A percentile compares a stretch with the other conserved stretches of the same genome.
Conservation (phyloP, 768 basidiomycete genomes). For the Lepiota venenata region DNA sequence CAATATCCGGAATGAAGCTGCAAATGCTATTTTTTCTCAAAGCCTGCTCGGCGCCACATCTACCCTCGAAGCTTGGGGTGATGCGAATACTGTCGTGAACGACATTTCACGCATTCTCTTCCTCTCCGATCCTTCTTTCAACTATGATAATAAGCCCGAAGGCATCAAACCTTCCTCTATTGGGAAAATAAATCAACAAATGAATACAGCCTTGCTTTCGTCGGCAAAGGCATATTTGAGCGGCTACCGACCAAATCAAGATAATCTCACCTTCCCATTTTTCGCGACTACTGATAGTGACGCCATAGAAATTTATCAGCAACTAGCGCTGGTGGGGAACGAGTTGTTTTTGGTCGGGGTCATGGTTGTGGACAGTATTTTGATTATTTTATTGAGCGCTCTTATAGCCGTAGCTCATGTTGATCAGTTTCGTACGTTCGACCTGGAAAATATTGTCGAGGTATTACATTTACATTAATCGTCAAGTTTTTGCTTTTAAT, state of each 20-base stretch:
- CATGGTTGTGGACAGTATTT: neutral
- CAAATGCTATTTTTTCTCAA: conserved; percentile 1
- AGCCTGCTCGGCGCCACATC: neutral
- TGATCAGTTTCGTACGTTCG: neutral
- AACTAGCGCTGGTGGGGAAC: neutral
- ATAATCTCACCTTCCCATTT: neutral
- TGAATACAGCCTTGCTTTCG: neutral
- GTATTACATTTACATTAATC: neutral
- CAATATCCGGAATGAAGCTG: neutral
- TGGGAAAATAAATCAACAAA: neutral
- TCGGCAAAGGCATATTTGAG: conserved; percentile 1
- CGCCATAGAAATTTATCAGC: neutral
- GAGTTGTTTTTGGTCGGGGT: neutral
- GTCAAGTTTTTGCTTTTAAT: too few relatives aligned
- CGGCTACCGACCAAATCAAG: neutral
- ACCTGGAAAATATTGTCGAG: neutral
- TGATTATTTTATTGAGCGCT: neutral
- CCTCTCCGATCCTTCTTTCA: neutral
- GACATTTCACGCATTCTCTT: neutral
- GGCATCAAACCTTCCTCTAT: conserved; percentile 2
- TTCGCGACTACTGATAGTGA: neutral
- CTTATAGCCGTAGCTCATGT: neutral
- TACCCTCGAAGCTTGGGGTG: neutral
- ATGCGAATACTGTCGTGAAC: neutral
- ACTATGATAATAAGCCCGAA: neutral